phyloP scores from a whole-genome alignment of 148 eudicot genomes.

The Diospyros kaki region DNA sequence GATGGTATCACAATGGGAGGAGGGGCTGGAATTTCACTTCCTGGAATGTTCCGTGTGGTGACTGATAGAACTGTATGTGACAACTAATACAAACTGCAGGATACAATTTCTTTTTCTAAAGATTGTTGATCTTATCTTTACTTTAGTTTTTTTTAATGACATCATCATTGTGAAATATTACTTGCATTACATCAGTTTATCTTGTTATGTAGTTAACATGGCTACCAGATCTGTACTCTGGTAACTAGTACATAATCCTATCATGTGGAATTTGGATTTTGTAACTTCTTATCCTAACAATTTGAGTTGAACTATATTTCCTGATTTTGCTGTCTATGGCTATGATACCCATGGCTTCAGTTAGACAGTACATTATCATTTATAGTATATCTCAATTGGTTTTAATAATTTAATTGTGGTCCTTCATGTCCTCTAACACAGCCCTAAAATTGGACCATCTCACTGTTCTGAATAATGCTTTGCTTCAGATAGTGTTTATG shows the following conservation, averaged over 20 bases:
- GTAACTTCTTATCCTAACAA: not conserved
- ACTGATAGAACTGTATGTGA: slow-evolving; percentile 44
- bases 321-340: not conserved
- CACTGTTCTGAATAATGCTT: not conserved
- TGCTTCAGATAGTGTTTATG: not conserved
- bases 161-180: not conserved
- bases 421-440: not conserved
- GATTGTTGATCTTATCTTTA: not conserved
- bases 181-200: not conserved
- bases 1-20: slow-evolving; percentile 89
- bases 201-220: not conserved
- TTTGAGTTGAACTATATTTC: not conserved
- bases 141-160: not conserved
- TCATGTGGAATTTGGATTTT: not conserved
- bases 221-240: not conserved
- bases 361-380: not conserved
- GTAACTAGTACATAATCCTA: not conserved
- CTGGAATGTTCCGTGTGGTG: slow-evolving; percentile 86
- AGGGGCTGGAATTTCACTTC: slow-evolving; percentile 84
- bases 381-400: not conserved
- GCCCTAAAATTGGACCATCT: not conserved
- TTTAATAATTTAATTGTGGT: not conserved
- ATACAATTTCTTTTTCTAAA: not conserved
- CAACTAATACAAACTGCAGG: not conserved
- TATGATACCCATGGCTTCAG: not conserved